Evolutionary conservation across 2,329 filamentous ascomycete genomes (phyloP).

Genomic region (Pyrenochaeta sp.): DNA sequence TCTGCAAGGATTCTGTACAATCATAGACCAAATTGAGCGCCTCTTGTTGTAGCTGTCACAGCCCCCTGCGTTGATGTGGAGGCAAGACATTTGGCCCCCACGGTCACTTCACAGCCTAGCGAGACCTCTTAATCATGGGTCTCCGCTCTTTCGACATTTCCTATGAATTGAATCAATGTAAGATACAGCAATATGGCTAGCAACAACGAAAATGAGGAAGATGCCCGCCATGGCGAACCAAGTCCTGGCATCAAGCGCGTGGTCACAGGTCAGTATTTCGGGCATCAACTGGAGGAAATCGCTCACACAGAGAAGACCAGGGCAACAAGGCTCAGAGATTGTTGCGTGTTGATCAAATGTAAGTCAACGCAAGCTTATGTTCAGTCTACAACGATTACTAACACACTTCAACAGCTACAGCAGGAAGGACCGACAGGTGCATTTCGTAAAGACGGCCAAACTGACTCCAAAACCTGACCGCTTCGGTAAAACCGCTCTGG

Average conservation of each 20-base stretch:
- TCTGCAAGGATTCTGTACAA: background rate
- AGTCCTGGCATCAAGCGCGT: constrained; percentile 6
- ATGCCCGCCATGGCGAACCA: background rate
- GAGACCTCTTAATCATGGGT: background rate
- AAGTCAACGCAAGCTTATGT: background rate
- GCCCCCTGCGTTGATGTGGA: background rate
- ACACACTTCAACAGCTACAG: constrained; percentile 1
- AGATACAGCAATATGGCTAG: background rate
- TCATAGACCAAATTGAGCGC: background rate
- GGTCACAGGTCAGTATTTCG: background rate
- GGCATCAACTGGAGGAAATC: background rate
- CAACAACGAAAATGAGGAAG: background rate
- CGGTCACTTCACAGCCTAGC: background rate
- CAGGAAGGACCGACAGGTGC: constrained; percentile 3
- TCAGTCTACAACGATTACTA: background rate
- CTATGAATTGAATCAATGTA: background rate
- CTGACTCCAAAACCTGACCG: constrained; percentile 1
- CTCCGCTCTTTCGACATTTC: background rate
- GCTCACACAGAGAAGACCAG: constrained; percentile 3
- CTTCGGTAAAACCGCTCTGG: constrained; percentile 5
- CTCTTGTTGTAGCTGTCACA: background rate
- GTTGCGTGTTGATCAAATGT: constrained; percentile 6
- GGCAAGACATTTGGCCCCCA: background rate
- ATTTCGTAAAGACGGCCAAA: constrained; percentile 4
- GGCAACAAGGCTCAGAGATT: constrained; percentile 4